These are phyloP conservation scores for Penicillium desertorum DNA, from an alignment of 495 filamentous ascomycete genomes.

Conservation along the genomic window DNA sequence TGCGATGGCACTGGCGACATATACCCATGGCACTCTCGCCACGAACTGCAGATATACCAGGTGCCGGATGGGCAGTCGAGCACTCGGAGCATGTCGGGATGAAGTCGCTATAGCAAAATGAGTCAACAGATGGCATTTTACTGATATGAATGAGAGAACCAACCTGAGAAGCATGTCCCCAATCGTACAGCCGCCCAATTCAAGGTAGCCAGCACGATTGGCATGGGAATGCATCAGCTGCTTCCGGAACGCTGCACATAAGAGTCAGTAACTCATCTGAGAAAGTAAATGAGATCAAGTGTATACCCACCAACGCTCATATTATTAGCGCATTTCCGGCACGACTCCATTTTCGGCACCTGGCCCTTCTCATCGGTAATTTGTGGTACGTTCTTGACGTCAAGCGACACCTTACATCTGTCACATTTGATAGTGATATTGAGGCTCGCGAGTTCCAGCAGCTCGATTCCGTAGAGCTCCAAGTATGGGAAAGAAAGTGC, in stretches of 20 bases:
- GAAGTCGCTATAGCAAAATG: constrained; percentile 57
- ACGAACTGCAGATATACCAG: constrained; percentile 68
- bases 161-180: constrained; percentile 79
- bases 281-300: not conserved
- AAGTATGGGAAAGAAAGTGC: constrained; percentile 80
- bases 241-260: constrained; percentile 57
- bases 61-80: constrained; percentile 63
- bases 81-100: constrained; percentile 79
- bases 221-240: constrained; percentile 78
- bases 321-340: constrained; percentile 73
- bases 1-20: constrained; percentile 78
- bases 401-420: constrained; percentile 75
- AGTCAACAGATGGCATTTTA: not conserved
- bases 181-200: constrained; percentile 74
- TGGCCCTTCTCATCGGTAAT: constrained; percentile 38
- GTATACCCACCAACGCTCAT: constrained; percentile 56
- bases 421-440: constrained; percentile 77
- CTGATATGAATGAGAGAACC: constrained; percentile 6
- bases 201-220: constrained; percentile 77
- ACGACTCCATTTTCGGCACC: constrained; percentile 49
- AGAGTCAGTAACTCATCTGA: constrained; percentile 1
- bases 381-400: constrained; percentile 64
- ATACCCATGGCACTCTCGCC: constrained; percentile 75
- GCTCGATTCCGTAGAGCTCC: constrained; percentile 78
- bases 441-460: constrained; percentile 70